Base-by-base conservation (phyloP, 768 basidiomycete genomes). In the Lentinula sp. region DNA sequence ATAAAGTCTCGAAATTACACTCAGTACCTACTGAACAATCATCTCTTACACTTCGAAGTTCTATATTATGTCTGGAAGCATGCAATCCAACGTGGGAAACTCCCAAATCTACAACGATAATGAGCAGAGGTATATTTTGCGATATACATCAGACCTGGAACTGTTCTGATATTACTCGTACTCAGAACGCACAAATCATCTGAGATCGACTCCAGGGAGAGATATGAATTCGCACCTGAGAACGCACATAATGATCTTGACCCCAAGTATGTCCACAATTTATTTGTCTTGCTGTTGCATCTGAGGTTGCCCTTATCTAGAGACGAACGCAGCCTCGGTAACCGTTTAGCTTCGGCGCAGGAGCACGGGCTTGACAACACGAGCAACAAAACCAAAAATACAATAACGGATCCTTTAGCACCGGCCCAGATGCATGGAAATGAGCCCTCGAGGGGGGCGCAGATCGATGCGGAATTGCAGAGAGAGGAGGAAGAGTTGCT, bases 391-490 rank as follows among this genome's bases (percentile, higher is more conserved):
- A 60, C 65, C 5, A 67, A 74, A 45, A 28, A 60, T 28, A 75
- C 75, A 0, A 68, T 74, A 34, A 69, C 70, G 0, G 77, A 84
- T 59, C 84, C 84, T 11, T 67, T 80, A 31, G 75, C 75, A 49
- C 81, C 80, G 9, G 84, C 83, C 1, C 70, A 68, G n/a, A 67
- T 74, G 15, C 84, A 86, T 57, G 82, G 84, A 0, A 78, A 86
- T 64, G 72, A 85, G 62, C 84, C 85, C 0, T 84, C 83, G 0
- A 71, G 76, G 42, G 84, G 85, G 0, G 85, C 84, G 1, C 69
- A 80, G 66, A 76, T 84, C n/a, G 85, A 87, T 65, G 80, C 81
- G 3, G 73, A 85, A 63, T 70, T 86, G 18, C 75, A 80, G 71
- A 66, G 66, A 2, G 83, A 84, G 60, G 85, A 87, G 18, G 76